Percentiles rank a stretch among this genome's conserved stretches.
phyloP scores from a whole-genome alignment of 805 yeast species.

The Yarrowia bubula region DNA sequence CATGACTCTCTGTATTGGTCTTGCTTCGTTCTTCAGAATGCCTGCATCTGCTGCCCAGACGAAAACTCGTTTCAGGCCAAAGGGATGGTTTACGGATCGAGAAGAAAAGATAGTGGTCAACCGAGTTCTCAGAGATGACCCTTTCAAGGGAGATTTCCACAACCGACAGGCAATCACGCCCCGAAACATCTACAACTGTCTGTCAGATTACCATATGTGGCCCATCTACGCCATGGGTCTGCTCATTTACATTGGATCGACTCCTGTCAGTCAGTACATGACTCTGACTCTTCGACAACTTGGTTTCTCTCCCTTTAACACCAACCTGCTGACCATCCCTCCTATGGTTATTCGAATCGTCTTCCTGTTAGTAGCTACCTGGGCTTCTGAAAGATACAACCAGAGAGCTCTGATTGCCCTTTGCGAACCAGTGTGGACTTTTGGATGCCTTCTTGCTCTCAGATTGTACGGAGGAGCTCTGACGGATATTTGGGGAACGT shows the following conservation, averaged over 20 bases:
- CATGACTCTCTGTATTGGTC: conserved; percentile 54
- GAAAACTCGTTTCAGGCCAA: conserved; percentile 47
- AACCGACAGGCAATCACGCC: conserved; percentile 54
- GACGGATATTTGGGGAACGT: conserved; percentile 37
- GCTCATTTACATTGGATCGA: conserved; percentile 42
- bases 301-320: conserved; percentile 53
- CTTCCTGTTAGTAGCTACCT: not conserved
- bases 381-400: conserved; percentile 28
- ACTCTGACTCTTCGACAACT: conserved; percentile 49
- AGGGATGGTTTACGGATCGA: conserved; percentile 54
- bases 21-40: conserved; percentile 49
- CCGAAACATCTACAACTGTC: conserved; percentile 43
- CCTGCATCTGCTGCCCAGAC: conserved; percentile 56
- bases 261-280: conserved; percentile 45
- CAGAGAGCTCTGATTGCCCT: conserved; percentile 28
- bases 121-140: conserved; percentile 61
- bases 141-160: conserved; percentile 62
- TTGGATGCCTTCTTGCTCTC: conserved; percentile 29
- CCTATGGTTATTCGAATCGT: conserved; percentile 27
- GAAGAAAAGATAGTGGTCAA: conserved; percentile 60
- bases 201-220: conserved; percentile 54
- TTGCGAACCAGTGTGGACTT: conserved; percentile 29
- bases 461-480: conserved; percentile 31
- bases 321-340: conserved; percentile 50
- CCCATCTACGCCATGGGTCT: conserved; percentile 54